phyloP scores from a whole-genome alignment of 305 asterid species.

The Rubia occidens region DNA sequence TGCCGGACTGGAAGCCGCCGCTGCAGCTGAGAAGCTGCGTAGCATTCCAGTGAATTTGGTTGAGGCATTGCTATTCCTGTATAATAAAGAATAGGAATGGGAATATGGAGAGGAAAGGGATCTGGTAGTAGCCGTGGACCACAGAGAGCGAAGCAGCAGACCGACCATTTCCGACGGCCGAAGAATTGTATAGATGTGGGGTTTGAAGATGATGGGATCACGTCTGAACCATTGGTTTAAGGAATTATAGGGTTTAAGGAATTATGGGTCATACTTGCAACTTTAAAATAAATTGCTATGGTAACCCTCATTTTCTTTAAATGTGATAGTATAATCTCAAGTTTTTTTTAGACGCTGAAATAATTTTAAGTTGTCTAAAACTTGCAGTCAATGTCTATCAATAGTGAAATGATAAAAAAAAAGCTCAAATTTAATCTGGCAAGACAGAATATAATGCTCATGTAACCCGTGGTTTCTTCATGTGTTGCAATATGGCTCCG shows the following conservation, averaged over 20 bases:
- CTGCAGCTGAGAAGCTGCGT: constrained; percentile 46
- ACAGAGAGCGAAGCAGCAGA: constrained; percentile 61
- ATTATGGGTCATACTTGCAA: too few relatives aligned
- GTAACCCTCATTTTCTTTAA: too few relatives aligned
- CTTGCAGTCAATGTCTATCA: too few relatives aligned
- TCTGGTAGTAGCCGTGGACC: constrained; percentile 47
- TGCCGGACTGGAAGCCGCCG: constrained; percentile 35
- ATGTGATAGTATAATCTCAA: too few relatives aligned
- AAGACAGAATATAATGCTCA: too few relatives aligned
- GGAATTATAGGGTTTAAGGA: not conserved
- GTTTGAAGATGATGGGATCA: not conserved
- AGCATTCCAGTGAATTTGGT: constrained; percentile 22
- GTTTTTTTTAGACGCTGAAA: too few relatives aligned
- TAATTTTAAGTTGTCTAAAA: too few relatives aligned
- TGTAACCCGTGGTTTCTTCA: too few relatives aligned
- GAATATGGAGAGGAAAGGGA: constrained; percentile 29
- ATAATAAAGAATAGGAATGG: constrained; percentile 14
- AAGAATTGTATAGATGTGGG: not conserved
- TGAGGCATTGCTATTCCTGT: constrained; percentile 14
- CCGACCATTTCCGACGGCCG: constrained; percentile 48
- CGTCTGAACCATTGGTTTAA: not conserved
- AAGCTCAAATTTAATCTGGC: too few relatives aligned
- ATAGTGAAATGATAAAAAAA: too few relatives aligned
- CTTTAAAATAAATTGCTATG: too few relatives aligned
- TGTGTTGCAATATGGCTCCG: too few relatives aligned